These are phyloP conservation scores for Coemansia sp. DNA, from an alignment of 192 early-diverging fungal species.

Conservation along the genomic window DNA sequence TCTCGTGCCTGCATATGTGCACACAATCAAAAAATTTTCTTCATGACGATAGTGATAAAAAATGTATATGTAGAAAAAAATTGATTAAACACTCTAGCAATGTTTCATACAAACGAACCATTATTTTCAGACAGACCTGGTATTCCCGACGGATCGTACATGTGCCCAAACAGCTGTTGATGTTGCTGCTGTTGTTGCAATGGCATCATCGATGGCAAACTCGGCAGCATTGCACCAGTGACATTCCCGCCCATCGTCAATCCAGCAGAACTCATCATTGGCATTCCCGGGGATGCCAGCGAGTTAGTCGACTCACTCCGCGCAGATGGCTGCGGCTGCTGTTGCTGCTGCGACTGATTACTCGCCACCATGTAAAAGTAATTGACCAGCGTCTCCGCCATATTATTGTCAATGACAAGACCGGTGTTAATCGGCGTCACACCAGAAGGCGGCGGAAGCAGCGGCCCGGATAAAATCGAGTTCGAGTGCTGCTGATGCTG, in stretches of 20 bases:
- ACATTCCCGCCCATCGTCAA: not conserved
- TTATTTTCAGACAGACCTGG: constrained; percentile 29
- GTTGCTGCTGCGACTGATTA: constrained; percentile 30
- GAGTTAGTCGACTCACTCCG: constrained; percentile 16
- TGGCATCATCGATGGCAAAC: constrained; percentile 7
- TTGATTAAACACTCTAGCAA: not conserved
- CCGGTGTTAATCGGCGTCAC: constrained; percentile 45
- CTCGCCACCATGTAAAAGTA: constrained; percentile 56
- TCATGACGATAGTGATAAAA: not conserved
- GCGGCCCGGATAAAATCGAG: not conserved
- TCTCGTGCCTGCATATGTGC: constrained; percentile 10
- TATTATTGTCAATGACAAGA: constrained; percentile 56
- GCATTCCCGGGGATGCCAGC: constrained; percentile 25
- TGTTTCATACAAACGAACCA: constrained; percentile 32
- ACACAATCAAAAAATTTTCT: not conserved
- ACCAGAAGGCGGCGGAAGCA: constrained; percentile 15
- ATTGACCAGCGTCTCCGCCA: constrained; percentile 57
- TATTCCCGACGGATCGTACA: constrained; percentile 31
- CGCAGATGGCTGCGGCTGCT: constrained; percentile 6
- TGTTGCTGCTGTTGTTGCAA: constrained; percentile 9
- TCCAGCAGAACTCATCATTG: constrained; percentile 4
- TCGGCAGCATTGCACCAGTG: constrained; percentile 1
- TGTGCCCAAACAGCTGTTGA: constrained; percentile 13
- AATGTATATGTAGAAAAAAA: not conserved
- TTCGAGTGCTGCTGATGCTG: constrained; percentile 13